Evolutionary conservation across 768 basidiomycete genomes (phyloP).

Genomic region (Mycena albidolilacea): DNA sequence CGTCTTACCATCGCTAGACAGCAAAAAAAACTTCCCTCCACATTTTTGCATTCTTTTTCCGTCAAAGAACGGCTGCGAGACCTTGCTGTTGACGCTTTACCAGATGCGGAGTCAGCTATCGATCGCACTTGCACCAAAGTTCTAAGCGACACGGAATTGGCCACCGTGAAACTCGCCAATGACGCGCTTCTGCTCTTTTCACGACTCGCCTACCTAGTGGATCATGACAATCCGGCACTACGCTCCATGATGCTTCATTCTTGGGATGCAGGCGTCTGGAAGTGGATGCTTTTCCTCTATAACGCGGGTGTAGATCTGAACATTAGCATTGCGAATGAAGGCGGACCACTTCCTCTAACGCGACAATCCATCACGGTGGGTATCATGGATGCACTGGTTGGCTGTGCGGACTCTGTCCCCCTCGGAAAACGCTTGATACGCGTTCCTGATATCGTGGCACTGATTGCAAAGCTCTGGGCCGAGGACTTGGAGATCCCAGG

Average conservation of each 20-base stretch:
- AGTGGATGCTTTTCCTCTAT: constrained; percentile 36
- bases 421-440: constrained; percentile 29
- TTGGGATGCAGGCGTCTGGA: constrained; percentile 33
- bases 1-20: constrained; percentile 10
- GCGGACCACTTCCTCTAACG: constrained; percentile 24
- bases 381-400: constrained; percentile 29
- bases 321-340: constrained; percentile 28
- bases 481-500: constrained; percentile 29
- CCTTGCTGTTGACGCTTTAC: constrained; percentile 15
- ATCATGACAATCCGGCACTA: constrained; percentile 25
- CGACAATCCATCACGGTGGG: constrained; percentile 23
- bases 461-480: constrained; percentile 32
- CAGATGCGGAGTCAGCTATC: constrained; percentile 26
- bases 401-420: constrained; percentile 28
- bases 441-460: constrained; percentile 27
- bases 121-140: constrained; percentile 22
- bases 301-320: constrained; percentile 31
- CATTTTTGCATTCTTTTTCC: constrained; percentile 24
- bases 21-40: constrained; percentile 33
- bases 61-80: constrained; percentile 29
- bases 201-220: constrained; percentile 34
- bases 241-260: constrained; percentile 31
- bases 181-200: constrained; percentile 33
- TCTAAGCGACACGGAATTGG: background rate
- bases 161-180: constrained; percentile 24